A percentile compares a stretch with the other conserved stretches of the same genome.
These are phyloP conservation scores for Mycena chlorophos DNA, from an alignment of 768 basidiomycete genomes.

Conservation along the genomic window DNA sequence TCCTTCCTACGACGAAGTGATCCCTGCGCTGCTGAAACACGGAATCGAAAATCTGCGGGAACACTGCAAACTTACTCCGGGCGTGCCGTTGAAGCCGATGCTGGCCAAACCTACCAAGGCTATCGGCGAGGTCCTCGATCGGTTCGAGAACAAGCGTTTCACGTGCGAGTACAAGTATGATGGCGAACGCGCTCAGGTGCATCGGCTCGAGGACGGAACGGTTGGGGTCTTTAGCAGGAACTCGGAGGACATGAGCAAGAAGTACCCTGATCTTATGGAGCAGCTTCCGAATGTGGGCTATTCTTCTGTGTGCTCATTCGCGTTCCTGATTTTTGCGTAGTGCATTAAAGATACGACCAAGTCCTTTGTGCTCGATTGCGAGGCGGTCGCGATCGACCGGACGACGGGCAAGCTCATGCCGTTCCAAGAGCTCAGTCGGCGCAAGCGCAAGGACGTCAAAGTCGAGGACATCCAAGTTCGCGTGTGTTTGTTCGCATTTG, in stretches of 20 bases:
- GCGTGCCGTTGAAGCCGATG: constrained; percentile 98
- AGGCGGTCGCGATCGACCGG: constrained; percentile 94
- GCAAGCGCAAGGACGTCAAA: constrained; percentile 97
- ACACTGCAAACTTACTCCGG: constrained; percentile 89
- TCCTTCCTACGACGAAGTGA: constrained; percentile 87
- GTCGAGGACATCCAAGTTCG: constrained; percentile 96
- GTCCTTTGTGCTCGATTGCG: constrained; percentile 94
- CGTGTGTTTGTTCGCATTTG: constrained; percentile 96
- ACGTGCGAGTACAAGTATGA: constrained; percentile 99
- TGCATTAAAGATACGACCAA: constrained; percentile 81
- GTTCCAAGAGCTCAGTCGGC: constrained; percentile 93
- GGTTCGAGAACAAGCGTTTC: constrained; percentile 93
- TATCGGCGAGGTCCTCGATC: constrained; percentile 94
- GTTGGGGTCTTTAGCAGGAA: constrained; percentile 95
- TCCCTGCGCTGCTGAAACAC: constrained; percentile 81
- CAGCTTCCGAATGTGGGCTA: constrained; percentile 77
- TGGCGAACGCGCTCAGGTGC: constrained; percentile 96
- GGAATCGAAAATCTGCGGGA: constrained; percentile 72
- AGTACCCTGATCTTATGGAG: constrained; percentile 97
- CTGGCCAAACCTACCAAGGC: constrained; percentile 99
- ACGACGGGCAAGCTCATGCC: constrained; percentile 86
- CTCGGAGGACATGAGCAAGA: constrained; percentile 99
- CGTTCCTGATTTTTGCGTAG: constrained; percentile 39
- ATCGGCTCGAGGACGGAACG: constrained; percentile 76
- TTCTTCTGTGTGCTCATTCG: neutral